A percentile compares a stretch with the other conserved stretches of the same genome.
Conservation (phyloP, 306 rosid species). For the Prunus davidiana region DNA sequence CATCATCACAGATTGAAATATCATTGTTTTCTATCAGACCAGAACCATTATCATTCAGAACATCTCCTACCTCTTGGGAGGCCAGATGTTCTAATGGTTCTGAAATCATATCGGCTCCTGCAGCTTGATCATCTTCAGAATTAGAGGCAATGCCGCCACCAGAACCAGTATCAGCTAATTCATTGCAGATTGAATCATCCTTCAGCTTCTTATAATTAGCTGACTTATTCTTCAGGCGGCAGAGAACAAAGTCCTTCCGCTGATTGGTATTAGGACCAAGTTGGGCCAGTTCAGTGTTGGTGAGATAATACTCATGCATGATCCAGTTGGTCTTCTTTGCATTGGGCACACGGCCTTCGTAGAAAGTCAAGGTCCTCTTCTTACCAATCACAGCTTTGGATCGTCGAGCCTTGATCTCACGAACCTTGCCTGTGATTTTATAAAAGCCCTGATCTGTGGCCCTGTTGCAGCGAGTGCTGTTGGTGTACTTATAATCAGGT, state of each 20-base stretch:
- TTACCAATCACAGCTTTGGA: conserved; percentile 41
- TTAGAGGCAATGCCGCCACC: conserved; percentile 17
- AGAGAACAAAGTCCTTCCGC: conserved; percentile 29
- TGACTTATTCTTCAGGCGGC: conserved; percentile 34
- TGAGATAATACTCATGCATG: conserved; percentile 55
- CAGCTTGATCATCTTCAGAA: neutral
- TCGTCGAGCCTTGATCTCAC: conserved; percentile 26
- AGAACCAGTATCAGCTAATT: conserved; percentile 14
- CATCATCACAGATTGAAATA: neutral
- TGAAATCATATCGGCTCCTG: neutral
- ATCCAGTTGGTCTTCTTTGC: conserved; percentile 48
- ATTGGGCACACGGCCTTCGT: conserved; percentile 26
- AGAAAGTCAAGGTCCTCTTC: conserved; percentile 63
- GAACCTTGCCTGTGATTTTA: conserved; percentile 57
- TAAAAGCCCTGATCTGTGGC: conserved; percentile 51
- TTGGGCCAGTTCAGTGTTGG: neutral
- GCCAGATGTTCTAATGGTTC: conserved; percentile 7
- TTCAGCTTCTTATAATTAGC: neutral
- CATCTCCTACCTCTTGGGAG: neutral
- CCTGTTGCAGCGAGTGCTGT: conserved; percentile 39
- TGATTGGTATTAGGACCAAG: neutral
- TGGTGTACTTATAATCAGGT: conserved; percentile 31
- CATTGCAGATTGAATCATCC: neutral
- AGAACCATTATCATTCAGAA: neutral
- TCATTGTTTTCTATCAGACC: neutral